Conservation (phyloP, 1,284 basidiomycete genomes). For the Pulchroboletus neoregius region DNA sequence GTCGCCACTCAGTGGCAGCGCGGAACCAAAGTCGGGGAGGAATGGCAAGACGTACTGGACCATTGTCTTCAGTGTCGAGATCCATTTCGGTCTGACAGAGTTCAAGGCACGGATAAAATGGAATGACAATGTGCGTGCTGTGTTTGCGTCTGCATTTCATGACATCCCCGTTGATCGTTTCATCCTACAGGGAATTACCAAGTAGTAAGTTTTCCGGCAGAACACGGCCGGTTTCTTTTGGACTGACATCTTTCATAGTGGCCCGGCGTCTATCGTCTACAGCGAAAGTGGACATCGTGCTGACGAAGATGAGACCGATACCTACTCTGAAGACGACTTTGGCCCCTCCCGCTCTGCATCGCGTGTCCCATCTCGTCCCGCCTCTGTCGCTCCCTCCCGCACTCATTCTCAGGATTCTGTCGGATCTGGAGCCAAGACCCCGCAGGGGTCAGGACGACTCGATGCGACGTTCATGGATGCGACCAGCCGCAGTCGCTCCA, state of each 20-base stretch:
- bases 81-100: conserved; percentile 76
- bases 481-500: conserved; percentile 21
- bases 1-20: conserved; percentile 63
- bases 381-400: conserved; percentile 31
- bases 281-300: conserved; percentile 70
- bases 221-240: neutral
- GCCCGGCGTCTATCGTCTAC: conserved; percentile 74
- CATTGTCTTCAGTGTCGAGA: conserved; percentile 76
- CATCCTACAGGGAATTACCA: conserved; percentile 48
- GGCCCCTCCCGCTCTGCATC: conserved; percentile 31
- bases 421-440: conserved; percentile 30
- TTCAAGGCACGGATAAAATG: conserved; percentile 77
- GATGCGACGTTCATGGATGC: conserved; percentile 26
- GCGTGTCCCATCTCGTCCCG: conserved; percentile 27
- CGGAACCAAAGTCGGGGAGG: conserved; percentile 58
- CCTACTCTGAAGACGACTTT: conserved; percentile 51
- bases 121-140: conserved; percentile 62
- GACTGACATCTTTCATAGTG: conserved; percentile 39
- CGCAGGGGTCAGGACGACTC: conserved; percentile 20
- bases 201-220: conserved; percentile 48
- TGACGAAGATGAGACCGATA: conserved; percentile 64
- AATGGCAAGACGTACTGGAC: conserved; percentile 73
- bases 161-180: conserved; percentile 5
- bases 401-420: conserved; percentile 30
- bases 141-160: conserved; percentile 2